These are phyloP conservation scores for Leccinellum rugosiceps DNA, from an alignment of 768 basidiomycete species.

Conservation along the genomic window DNA sequence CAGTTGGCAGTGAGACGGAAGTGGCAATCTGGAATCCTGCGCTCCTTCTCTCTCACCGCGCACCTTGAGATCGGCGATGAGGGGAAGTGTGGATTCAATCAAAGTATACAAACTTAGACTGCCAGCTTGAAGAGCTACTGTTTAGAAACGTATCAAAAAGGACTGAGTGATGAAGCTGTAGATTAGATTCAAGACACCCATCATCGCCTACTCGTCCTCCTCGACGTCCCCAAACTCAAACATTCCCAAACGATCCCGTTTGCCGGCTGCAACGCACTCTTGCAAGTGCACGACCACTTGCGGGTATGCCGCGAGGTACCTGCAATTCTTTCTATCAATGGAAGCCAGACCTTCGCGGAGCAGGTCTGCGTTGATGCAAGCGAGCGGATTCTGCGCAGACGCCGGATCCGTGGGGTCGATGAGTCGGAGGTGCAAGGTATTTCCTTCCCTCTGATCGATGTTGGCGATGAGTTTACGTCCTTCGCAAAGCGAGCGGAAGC, in stretches of 20 bases:
- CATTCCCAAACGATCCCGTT: slow-evolving; percentile 74
- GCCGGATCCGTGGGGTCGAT: slow-evolving; percentile 83
- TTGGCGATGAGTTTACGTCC: slow-evolving; percentile 98
- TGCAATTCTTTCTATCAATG: slow-evolving; percentile 75
- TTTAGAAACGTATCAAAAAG: neutral
- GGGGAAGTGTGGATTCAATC: neutral
- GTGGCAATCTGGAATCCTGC: slow-evolving; percentile 6
- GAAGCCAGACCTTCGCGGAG: slow-evolving; percentile 83
- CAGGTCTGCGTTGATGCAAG: slow-evolving; percentile 87
- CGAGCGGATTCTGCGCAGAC: slow-evolving; percentile 61
- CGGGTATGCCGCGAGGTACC: slow-evolving; percentile 69
- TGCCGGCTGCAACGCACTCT: slow-evolving; percentile 59
- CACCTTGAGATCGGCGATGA: neutral
- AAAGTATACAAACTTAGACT: slow-evolving; percentile 4
- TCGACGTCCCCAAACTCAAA: slow-evolving; percentile 92
- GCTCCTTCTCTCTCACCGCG: neutral
- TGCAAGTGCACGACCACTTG: slow-evolving; percentile 63
- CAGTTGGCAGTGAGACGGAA: neutral
- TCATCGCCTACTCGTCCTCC: slow-evolving; percentile 57
- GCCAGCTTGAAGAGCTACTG: neutral
- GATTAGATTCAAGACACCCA: slow-evolving; percentile 15
- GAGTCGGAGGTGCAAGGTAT: slow-evolving; percentile 80
- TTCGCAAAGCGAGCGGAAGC: slow-evolving; percentile 83
- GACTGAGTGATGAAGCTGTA: neutral
- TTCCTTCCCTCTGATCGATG: slow-evolving; percentile 80